A percentile compares a stretch with the other conserved stretches of the same genome.
These are phyloP conservation scores for Oligophagozyma castellii DNA, from an alignment of 1,139 yeast species.

Conservation along the genomic window DNA sequence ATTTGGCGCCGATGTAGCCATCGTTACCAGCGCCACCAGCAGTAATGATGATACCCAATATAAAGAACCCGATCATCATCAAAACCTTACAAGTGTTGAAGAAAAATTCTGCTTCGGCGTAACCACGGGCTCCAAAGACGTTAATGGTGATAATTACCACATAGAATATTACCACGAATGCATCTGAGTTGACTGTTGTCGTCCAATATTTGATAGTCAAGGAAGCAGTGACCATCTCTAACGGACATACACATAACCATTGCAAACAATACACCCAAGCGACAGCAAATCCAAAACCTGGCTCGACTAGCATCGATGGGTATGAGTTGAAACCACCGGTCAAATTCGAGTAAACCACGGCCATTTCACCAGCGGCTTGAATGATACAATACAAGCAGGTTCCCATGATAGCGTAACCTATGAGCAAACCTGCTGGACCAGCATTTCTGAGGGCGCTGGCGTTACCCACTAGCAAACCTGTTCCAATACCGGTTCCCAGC, in stretches of 20 bases:
- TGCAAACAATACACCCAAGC: conserved; percentile 75
- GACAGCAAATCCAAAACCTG: conserved; percentile 66
- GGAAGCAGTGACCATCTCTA: conserved; percentile 67
- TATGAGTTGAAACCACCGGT: conserved; percentile 70
- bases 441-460: conserved; percentile 56
- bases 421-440: conserved; percentile 68
- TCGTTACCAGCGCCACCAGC: conserved; percentile 56
- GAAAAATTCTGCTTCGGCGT: conserved; percentile 61
- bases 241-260: conserved; percentile 67
- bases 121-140: conserved; percentile 58
- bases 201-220: conserved; percentile 43
- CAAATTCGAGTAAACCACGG: conserved; percentile 58
- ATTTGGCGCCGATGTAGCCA: conserved; percentile 48
- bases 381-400: conserved; percentile 61
- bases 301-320: conserved; percentile 51
- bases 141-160: conserved; percentile 42
- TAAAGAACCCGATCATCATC: conserved; percentile 52
- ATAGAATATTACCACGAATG: conserved; percentile 56
- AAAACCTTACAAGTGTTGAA: conserved; percentile 45
- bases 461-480: conserved; percentile 64
- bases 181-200: conserved; percentile 44
- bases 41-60: conserved; percentile 46
- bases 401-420: conserved; percentile 57
- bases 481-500: conserved; percentile 76
- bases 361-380: conserved; percentile 78